phyloP scores from a whole-genome alignment of 202 grass and related monocot species.

The Schoenoplectus tabernaemontani region DNA sequence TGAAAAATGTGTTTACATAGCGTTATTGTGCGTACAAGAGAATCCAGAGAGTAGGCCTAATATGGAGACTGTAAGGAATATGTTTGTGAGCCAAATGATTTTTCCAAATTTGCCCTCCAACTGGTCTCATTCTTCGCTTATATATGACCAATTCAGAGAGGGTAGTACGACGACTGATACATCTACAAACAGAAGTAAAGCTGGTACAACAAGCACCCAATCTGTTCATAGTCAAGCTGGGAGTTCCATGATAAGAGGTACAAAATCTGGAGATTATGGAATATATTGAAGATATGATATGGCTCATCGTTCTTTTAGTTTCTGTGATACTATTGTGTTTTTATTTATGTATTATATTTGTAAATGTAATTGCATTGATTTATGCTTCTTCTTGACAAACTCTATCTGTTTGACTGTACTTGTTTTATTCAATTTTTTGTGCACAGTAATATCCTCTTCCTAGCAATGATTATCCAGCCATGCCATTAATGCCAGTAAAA shows the following conservation, averaged over 20 bases:
- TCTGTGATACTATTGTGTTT: neutral
- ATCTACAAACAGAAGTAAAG: neutral
- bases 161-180: neutral
- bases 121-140: too few relatives aligned
- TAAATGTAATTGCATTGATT: neutral
- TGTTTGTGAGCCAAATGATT: neutral
- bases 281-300: too few relatives aligned
- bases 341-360: neutral
- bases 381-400: neutral
- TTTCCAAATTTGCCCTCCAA: neutral
- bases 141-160: too few relatives aligned
- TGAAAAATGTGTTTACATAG: conserved; percentile 3
- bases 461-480: too few relatives aligned
- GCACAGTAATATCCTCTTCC: too few relatives aligned
- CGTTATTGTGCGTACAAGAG: neutral
- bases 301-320: too few relatives aligned
- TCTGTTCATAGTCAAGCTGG: neutral
- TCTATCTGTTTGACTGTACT: too few relatives aligned
- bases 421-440: too few relatives aligned
- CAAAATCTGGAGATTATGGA: neutral
- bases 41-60: neutral
- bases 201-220: neutral
- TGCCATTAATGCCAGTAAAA: too few relatives aligned
- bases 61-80: conserved; percentile 17
- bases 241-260: conserved; percentile 3